phyloP scores from a whole-genome alignment of 2,329 filamentous ascomycete species.

The Niveomyces coronatus region DNA sequence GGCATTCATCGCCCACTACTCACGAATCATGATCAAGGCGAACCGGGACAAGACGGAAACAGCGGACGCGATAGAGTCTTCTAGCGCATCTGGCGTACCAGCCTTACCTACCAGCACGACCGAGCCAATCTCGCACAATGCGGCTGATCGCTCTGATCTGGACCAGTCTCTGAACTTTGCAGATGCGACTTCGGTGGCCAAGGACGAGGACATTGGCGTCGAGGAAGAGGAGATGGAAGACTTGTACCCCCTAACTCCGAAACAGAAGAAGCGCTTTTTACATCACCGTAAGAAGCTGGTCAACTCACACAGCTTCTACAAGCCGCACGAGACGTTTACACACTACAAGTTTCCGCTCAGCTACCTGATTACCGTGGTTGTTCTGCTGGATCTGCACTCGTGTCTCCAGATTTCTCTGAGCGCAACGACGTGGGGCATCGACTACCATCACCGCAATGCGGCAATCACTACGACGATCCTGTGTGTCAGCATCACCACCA shows the following conservation, averaged over 20 bases:
- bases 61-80: slow-evolving; percentile 13
- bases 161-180: not conserved
- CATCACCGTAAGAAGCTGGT: slow-evolving; percentile 74
- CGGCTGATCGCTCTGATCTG: not conserved
- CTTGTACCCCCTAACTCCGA: slow-evolving; percentile 47
- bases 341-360: slow-evolving; percentile 69
- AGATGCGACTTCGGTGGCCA: not conserved
- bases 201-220: not conserved
- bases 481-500: slow-evolving; percentile 66
- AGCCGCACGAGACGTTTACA: slow-evolving; percentile 75
- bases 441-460: slow-evolving; percentile 56
- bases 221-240: slow-evolving; percentile 30
- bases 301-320: slow-evolving; percentile 81
- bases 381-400: slow-evolving; percentile 70
- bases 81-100: slow-evolving; percentile 5
- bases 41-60: slow-evolving; percentile 24
- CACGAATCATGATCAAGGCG: slow-evolving; percentile 32
- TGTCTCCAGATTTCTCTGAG: slow-evolving; percentile 72
- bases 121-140: not conserved
- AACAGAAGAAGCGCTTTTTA: slow-evolving; percentile 58
- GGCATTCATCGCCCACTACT: slow-evolving; percentile 67
- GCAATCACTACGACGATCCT: slow-evolving; percentile 75
- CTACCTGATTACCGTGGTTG: slow-evolving; percentile 66
- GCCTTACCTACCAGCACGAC: not conserved
- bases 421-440: slow-evolving; percentile 67